phyloP scores from a whole-genome alignment of 345 rosid genomes.

The Schrenkiella parvula region DNA sequence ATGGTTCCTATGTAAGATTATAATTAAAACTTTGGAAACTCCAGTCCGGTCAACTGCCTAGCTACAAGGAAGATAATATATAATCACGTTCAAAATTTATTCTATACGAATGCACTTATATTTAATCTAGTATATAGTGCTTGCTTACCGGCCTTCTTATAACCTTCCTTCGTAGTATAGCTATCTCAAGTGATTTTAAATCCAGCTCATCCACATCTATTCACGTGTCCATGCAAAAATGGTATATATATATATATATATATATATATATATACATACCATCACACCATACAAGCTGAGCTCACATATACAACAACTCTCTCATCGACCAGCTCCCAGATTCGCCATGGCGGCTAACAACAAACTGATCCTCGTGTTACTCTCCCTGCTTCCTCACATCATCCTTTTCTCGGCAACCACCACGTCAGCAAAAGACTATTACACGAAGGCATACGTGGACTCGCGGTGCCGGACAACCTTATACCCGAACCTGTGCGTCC shows the following conservation, averaged over 20 bases:
- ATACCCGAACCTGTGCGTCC: conserved; percentile 52
- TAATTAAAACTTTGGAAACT: not conserved
- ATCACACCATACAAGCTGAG: not conserved
- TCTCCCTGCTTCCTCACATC: conserved; percentile 19
- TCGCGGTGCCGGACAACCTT: conserved; percentile 54
- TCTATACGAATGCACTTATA: not conserved
- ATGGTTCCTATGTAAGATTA: not conserved
- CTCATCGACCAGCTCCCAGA: not conserved
- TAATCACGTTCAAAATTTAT: conserved; percentile 14
- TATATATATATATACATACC: not conserved
- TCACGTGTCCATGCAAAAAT: conserved; percentile 23
- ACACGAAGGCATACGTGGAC: conserved; percentile 37
- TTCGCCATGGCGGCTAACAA: conserved; percentile 18
- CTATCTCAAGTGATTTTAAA: conserved; percentile 22
- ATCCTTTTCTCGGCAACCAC: conserved; percentile 11
- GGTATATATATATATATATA: not conserved
- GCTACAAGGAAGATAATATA: not conserved
- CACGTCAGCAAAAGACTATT: conserved; percentile 15
- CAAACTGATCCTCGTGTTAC: conserved; percentile 19
- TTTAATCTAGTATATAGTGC: not conserved
- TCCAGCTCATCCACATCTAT: conserved; percentile 29
- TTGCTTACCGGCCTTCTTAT: conserved; percentile 13
- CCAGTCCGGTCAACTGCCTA: conserved; percentile 17
- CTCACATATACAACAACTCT: not conserved
- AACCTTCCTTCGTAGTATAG: conserved; percentile 23